These are phyloP conservation scores for Bathelium albidoporum DNA, from an alignment of 495 filamentous ascomycete genomes.

Conservation along the genomic window DNA sequence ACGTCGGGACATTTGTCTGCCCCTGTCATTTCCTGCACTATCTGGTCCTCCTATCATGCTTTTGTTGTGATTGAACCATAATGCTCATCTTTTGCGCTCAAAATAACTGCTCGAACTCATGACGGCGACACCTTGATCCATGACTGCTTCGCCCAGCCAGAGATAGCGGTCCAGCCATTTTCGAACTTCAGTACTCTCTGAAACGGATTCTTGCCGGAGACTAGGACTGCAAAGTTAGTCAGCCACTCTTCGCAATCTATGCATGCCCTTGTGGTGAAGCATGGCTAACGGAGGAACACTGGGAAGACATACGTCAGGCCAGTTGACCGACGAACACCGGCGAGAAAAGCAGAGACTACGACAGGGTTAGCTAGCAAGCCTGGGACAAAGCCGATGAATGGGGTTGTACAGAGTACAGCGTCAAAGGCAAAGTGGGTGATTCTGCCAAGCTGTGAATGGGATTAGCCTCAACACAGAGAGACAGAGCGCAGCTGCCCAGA, in stretches of 20 bases:
- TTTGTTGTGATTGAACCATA: background rate
- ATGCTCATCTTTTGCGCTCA: slow-evolving; percentile 64
- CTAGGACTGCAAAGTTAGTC: slow-evolving; percentile 56
- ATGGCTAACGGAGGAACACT: slow-evolving; percentile 9
- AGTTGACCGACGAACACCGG: slow-evolving; percentile 90
- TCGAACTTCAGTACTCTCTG: slow-evolving; percentile 75
- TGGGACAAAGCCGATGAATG: background rate
- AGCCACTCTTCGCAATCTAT: background rate
- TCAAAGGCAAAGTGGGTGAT: slow-evolving; percentile 93
- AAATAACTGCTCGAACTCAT: slow-evolving; percentile 82
- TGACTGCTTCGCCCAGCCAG: slow-evolving; percentile 90
- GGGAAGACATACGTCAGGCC: slow-evolving; percentile 75
- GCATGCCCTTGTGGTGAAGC: background rate
- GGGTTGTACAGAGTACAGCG: slow-evolving; percentile 69
- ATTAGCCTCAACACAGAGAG: slow-evolving; percentile 6
- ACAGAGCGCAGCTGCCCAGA: slow-evolving; percentile 3
- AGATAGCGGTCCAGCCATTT: slow-evolving; percentile 93
- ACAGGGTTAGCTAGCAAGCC: background rate
- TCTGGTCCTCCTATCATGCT: background rate
- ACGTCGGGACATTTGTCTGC: background rate
- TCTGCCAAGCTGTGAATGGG: slow-evolving; percentile 64
- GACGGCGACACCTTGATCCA: slow-evolving; percentile 91
- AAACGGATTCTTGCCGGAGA: slow-evolving; percentile 74
- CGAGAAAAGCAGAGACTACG: slow-evolving; percentile 86
- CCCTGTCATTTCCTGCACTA: background rate